Base-by-base conservation (phyloP, 78 protist species). In the Chrysochromulina parva region DNA sequence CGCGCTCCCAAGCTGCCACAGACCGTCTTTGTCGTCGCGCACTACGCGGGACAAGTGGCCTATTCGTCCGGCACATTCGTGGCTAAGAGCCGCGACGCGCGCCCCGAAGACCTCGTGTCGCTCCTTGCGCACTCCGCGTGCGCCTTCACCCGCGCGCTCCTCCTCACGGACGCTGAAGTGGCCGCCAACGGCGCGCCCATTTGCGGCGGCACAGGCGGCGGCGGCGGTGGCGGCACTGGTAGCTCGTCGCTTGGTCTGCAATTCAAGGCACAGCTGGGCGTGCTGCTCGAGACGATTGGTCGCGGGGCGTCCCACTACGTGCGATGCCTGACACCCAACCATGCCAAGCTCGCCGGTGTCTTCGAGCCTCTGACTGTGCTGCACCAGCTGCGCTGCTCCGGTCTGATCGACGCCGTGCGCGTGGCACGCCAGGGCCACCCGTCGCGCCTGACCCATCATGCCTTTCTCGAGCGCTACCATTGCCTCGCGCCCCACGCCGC, bases 391-490 rank as follows among this genome's bases (percentile, higher is more conserved):
- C 85, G 94, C 59, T 96, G 94, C 95, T 94, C 96, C 92, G 99
- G 99, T 91, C 97, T 98, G 62, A 95, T 97, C 78, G 98, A 96
- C 16, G 96, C 98, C 7, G 95, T 96, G 66, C 55, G 92, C 59
- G 95, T 98, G 67, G 60, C 97, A 47, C 96, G 93, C 78, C 71
- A 67, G 14, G 98, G 98, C 28, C 97, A 47, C 53, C 98, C 99
- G 16, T 80, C 89, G 22, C 97, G 98, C 87, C 52, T 57, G 65
- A 3, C 69, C 20, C 95, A 84, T 91, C 89, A 74, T 28, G 95
- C 86, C 65, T 97, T 97, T 81, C 38, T 88, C 74, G 69, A 54
- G 53, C 94, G 97, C 11, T 92, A 13, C 58, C 19, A 57, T n/a
- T 4, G 16, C 16, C 55, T 74, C 53, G 73, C 73, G 73, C 73